phyloP scores from a whole-genome alignment of 1,139 yeast species.

The Suhomyces maxii region DNA sequence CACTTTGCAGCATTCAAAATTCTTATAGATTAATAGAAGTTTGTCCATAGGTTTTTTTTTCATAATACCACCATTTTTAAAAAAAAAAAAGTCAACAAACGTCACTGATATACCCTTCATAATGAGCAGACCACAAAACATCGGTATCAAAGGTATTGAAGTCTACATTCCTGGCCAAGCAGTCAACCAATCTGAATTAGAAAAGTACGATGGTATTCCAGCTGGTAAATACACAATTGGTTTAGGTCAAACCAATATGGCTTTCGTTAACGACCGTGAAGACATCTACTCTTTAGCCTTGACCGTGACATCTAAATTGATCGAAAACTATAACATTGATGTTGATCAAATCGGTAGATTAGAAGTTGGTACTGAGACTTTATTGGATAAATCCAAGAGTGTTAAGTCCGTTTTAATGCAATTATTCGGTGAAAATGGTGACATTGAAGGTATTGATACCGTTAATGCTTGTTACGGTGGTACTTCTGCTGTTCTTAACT shows the following conservation, averaged over 20 bases:
- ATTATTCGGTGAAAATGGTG: conserved; percentile 83
- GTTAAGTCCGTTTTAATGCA: conserved; percentile 97
- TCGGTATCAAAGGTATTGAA: conserved; percentile 96
- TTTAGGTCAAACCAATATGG: conserved; percentile 97
- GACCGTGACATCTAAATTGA: conserved; percentile 75
- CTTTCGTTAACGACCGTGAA: conserved; percentile 95
- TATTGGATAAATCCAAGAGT: conserved; percentile 94
- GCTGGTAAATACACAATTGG: conserved; percentile 98
- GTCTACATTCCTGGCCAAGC: conserved; percentile 81
- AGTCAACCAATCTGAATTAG: conserved; percentile 88
- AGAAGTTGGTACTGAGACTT: conserved; percentile 98
- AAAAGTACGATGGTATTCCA: conserved; percentile 80
- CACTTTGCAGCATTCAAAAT: conserved; percentile 7
- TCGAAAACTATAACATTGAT: conserved; percentile 81
- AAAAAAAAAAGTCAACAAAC: not conserved
- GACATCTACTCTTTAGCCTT: conserved; percentile 91
- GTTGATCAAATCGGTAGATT: conserved; percentile 83
- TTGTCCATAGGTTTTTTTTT: not conserved
- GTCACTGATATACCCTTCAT: conserved; percentile 1
- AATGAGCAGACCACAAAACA: conserved; percentile 57
- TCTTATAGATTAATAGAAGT: not conserved
- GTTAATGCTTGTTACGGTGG: conserved; percentile 99
- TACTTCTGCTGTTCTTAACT: conserved; percentile 90
- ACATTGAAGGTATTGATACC: conserved; percentile 95
- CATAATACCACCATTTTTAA: not conserved